Conservation (phyloP, 805 yeast genomes). For the Candida morakotiae region DNA sequence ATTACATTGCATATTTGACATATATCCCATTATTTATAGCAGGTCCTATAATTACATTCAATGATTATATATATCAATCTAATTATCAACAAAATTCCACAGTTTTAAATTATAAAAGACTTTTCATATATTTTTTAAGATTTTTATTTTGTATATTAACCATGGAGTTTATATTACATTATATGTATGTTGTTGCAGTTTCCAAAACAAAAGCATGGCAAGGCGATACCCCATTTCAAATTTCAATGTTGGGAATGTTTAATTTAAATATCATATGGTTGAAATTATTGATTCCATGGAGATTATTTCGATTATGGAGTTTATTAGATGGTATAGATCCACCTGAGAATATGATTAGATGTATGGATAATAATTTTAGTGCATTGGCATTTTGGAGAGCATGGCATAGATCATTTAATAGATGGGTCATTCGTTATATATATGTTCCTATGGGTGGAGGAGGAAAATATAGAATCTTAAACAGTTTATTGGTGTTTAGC, state of each 20-base stretch:
- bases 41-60: conserved; percentile 91
- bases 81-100: conserved; percentile 52
- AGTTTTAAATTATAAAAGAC: conserved; percentile 47
- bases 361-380: conserved; percentile 91
- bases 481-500: conserved; percentile 81
- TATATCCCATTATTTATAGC: conserved; percentile 92
- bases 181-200: conserved; percentile 88
- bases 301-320: conserved; percentile 91
- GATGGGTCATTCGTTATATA: conserved; percentile 85
- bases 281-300: conserved; percentile 91
- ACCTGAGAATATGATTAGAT: conserved; percentile 96
- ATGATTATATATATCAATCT: conserved; percentile 81
- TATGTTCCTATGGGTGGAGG: conserved; percentile 91
- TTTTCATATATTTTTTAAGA: conserved; percentile 59
- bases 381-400: conserved; percentile 98
- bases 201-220: conserved; percentile 87
- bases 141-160: conserved; percentile 69
- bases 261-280: conserved; percentile 91
- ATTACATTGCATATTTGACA: conserved; percentile 70
- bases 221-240: conserved; percentile 85
- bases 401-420: conserved; percentile 94
- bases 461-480: conserved; percentile 60
- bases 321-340: conserved; percentile 90
- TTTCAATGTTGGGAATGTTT: conserved; percentile 90
- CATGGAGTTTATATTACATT: conserved; percentile 89